Evolutionary conservation across 2,329 filamentous ascomycete species (phyloP), one percentile per base, ranked within the genome.

Genomic region (Botrytis cinerea): DNA sequence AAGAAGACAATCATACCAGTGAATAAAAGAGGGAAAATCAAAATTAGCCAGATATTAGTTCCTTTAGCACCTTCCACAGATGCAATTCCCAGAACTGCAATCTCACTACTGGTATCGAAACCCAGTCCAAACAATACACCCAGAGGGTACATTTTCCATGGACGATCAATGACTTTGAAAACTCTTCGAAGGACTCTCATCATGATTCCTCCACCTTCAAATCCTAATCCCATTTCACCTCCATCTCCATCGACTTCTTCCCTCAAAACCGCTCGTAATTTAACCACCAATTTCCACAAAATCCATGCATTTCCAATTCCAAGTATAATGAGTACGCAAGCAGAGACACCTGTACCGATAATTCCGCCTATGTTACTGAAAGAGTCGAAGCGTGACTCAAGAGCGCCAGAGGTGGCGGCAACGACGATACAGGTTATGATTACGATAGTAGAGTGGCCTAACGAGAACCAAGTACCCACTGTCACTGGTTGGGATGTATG

Each of bases 111-210:
- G 0, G 96, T 98, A 81, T 98, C 96, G 81, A 99, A 98, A 0
- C 95, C 96, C 0, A 98, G 86, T 0, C 95, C 96, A 79, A 95
- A 98, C 7, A 98, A 84, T 0, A 98, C 87, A 0, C 95, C 95
- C 0, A 97, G 84, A 0, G 94, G 94, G 77, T 97, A 96, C 94
- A 97, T 97, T 82, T 98, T 98, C 95, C 95, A 98, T 0, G 93
- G 92, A 8, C 88, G 84, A 78, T 92, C 89, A 46, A 92, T 86
- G 38, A 97, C 84, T 60, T 89, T 90, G 83, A 98, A 98, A 75
- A 97, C 86, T 75, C 86, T 88, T 73, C 92, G 90, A 71, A 98
- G 89, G 1, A 96, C 80, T 0, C 85, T 85, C 40, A 92, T 91
- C 57, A 98, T 83, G 71, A 94, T 89, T 0, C 95, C 95, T 0